Evolutionary conservation across 345 rosid genomes (phyloP).

Genomic region (Hypericum perforatum): DNA sequence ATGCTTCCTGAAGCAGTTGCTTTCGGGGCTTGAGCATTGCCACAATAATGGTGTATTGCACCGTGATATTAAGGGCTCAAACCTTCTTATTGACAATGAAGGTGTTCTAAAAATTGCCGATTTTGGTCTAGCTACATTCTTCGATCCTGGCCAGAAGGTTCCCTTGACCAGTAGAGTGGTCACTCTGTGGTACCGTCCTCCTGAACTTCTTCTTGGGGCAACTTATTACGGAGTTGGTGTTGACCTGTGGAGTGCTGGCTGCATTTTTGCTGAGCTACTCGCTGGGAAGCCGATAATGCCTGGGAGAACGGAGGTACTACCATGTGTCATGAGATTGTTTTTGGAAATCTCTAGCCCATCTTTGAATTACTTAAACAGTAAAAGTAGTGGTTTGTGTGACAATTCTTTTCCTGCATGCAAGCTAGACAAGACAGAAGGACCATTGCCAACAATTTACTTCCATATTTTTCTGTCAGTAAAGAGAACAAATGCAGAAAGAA

Average conservation of each 20-base stretch:
- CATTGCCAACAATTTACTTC: no score
- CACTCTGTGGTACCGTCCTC: constrained; percentile 95
- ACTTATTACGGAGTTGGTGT: constrained; percentile 58
- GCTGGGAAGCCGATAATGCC: constrained; percentile 86
- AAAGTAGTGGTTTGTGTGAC: no score
- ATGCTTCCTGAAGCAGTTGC: constrained; percentile 75
- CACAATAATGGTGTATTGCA: constrained; percentile 73
- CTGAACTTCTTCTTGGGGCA: constrained; percentile 90
- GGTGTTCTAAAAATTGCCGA: constrained; percentile 82
- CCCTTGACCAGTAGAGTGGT: constrained; percentile 85
- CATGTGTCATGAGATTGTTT: not conserved
- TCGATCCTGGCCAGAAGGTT: constrained; percentile 46
- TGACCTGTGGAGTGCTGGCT: constrained; percentile 95
- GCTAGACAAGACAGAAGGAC: no score
- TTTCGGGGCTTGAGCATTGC: constrained; percentile 87
- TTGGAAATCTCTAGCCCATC: not conserved
- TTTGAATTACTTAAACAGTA: constrained; percentile 5
- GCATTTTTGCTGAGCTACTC: constrained; percentile 83
- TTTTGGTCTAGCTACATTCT: constrained; percentile 85
- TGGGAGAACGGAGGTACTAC: constrained; percentile 75
- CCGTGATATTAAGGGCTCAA: constrained; percentile 86
- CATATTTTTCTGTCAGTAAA: no score
- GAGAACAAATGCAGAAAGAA: no score
- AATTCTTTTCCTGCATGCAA: no score
- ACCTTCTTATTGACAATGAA: constrained; percentile 66